Conservation (phyloP, 768 basidiomycete genomes). For the Panaeolus papilionaceus region DNA sequence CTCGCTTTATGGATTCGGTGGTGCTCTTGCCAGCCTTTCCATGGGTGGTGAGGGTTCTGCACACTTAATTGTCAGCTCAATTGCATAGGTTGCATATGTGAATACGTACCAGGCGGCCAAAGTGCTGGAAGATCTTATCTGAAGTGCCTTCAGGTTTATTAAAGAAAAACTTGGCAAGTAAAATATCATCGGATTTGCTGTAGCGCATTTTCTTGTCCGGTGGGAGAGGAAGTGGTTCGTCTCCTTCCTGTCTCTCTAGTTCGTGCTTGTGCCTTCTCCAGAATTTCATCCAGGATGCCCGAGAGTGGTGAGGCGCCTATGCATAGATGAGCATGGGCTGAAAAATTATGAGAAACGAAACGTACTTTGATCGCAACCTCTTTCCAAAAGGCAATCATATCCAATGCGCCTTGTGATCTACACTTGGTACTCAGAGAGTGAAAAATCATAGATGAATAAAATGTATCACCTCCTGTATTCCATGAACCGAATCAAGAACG, state of each 20-base stretch:
- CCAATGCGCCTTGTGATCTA: conserved; percentile 48
- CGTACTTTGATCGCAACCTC: conserved; percentile 38
- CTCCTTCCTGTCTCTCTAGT: conserved; percentile 65
- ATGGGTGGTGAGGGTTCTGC: conserved; percentile 88
- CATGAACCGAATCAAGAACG: conserved; percentile 78
- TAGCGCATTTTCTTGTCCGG: conserved; percentile 92
- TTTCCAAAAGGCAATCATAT: conserved; percentile 43
- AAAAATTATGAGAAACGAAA: not conserved
- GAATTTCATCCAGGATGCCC: conserved; percentile 95
- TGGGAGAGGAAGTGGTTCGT: conserved; percentile 74
- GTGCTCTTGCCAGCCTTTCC: conserved; percentile 96
- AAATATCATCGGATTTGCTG: conserved; percentile 77
- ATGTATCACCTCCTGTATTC: conserved; percentile 71
- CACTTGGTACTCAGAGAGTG: conserved; percentile 10
- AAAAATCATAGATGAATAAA: conserved; percentile 12
- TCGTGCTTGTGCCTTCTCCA: conserved; percentile 91
- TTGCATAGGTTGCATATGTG: conserved; percentile 14
- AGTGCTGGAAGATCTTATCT: conserved; percentile 84
- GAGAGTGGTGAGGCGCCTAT: conserved; percentile 88
- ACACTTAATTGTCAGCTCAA: conserved; percentile 16
- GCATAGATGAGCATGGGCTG: not conserved
- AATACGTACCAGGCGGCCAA: conserved; percentile 64
- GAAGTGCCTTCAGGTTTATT: conserved; percentile 81
- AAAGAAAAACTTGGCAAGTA: conserved; percentile 78
- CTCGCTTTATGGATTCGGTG: conserved; percentile 88